Conservation (phyloP, 1,284 basidiomycete genomes). For the Mycosarcoma maydis region DNA sequence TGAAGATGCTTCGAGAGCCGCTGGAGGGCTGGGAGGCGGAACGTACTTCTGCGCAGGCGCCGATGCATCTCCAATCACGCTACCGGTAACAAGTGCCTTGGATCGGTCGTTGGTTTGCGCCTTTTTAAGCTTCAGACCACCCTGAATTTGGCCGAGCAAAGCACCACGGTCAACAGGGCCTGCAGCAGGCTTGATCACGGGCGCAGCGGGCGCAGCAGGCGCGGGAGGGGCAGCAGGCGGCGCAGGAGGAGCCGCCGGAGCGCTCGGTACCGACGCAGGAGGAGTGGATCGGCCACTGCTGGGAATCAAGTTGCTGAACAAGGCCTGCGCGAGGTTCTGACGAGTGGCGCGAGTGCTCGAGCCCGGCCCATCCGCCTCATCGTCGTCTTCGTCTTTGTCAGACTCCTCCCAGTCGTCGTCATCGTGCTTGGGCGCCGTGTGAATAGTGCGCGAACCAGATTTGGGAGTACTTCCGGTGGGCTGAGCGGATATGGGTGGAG, state of each 20-base stretch:
- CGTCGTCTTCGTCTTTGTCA: slow-evolving; percentile 63
- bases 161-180: slow-evolving; percentile 74
- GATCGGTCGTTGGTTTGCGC: slow-evolving; percentile 86
- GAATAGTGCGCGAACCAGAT: slow-evolving; percentile 35
- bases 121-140: slow-evolving; percentile 80
- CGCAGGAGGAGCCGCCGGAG: slow-evolving; percentile 40
- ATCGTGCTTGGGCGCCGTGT: slow-evolving; percentile 57
- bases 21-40: slow-evolving; percentile 53
- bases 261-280: slow-evolving; percentile 39
- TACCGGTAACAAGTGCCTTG: slow-evolving; percentile 76
- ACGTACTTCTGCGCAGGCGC: slow-evolving; percentile 72
- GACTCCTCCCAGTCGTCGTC: slow-evolving; percentile 65
- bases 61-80: slow-evolving; percentile 78
- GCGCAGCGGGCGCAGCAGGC: slow-evolving; percentile 45
- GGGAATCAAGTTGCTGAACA: slow-evolving; percentile 64
- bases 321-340: slow-evolving; percentile 63
- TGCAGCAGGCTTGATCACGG: slow-evolving; percentile 56
- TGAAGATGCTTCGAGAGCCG: slow-evolving; percentile 45
- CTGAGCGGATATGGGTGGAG: slow-evolving; percentile 48
- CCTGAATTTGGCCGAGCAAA: slow-evolving; percentile 82
- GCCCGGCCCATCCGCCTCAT: slow-evolving; percentile 61
- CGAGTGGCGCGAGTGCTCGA: slow-evolving; percentile 61
- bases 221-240: slow-evolving; percentile 59
- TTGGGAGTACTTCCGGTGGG: slow-evolving; percentile 27
- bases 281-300: slow-evolving; percentile 53